Base-by-base conservation (phyloP, 2,329 filamentous ascomycete species). In the Cladophialophora exuberans region DNA sequence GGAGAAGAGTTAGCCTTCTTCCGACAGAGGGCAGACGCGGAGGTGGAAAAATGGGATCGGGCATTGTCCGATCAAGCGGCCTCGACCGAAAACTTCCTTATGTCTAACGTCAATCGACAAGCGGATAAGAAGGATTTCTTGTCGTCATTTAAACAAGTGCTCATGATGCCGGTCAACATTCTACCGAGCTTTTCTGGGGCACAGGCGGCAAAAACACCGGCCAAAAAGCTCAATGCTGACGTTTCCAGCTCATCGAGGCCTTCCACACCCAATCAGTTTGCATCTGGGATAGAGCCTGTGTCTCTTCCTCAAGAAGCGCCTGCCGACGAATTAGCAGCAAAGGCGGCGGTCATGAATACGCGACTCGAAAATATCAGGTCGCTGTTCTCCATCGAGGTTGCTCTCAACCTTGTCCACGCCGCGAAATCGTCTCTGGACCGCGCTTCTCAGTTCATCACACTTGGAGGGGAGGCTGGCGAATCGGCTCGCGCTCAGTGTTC, bases 131-230 rank as follows among this genome's bases (percentile, higher is more conserved):
- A 91, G 63, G 94, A 99, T 69, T 99, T 99, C 66, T 70, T 99
- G 58, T 94, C 87, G 41, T 96, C 92, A 0, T 99, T 99, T 79
- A 97, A 91, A 69, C 97, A 97, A 72, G 94, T 99, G 6, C 89
- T 99, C 62, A 97, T 99, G 92, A 95, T 96, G 86, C 94, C 94
- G 2, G 93, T 99, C 44, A 96, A 90, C 48, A 93, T 91, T 6
- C 77, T 97, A 3, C 89, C 90, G 1, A 86, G 82, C 42, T 83
- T 90, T 60, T 77, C 82, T 4, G 75, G 83, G 77, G n/a, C 80
- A 80, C 57, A 72, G 71, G 62, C 63, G 22, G 65, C 66, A 30
- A 54, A 65, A 17, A 60, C 64, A 4, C 56, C 59, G 23, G 61
- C 64, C 6, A 67, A 66, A 60, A 54, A 65, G n/a, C 47, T 66